These are phyloP conservation scores for Phaeotremella skinneri DNA, from an alignment of 768 basidiomycete genomes.

Conservation along the genomic window DNA sequence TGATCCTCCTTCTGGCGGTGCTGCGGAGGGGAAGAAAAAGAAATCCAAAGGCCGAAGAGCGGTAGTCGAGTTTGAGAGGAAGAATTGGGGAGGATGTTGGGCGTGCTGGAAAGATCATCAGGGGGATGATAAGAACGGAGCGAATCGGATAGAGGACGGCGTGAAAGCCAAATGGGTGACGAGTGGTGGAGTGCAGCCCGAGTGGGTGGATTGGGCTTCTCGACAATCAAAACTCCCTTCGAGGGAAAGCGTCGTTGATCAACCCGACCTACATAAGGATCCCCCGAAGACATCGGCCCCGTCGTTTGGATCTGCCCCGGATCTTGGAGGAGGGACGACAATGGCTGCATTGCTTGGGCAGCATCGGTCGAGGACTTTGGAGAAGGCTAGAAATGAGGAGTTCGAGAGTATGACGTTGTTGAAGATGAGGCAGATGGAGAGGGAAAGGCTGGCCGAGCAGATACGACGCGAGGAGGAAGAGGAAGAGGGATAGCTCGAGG, in stretches of 20 bases:
- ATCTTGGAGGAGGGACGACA: slow-evolving; percentile 20
- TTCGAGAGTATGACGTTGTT: slow-evolving; percentile 50
- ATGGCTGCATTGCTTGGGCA: slow-evolving; percentile 32
- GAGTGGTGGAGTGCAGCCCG: slow-evolving; percentile 25
- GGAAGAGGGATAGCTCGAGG: slow-evolving; percentile 7
- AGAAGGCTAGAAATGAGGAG: slow-evolving; percentile 20
- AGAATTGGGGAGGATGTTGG: slow-evolving; percentile 49
- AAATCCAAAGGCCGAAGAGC: slow-evolving; percentile 37
- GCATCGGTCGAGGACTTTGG: slow-evolving; percentile 17
- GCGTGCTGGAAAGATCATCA: slow-evolving; percentile 46
- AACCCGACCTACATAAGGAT: background rate
- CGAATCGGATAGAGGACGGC: slow-evolving; percentile 26
- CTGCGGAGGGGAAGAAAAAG: slow-evolving; percentile 19
- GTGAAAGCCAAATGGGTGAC: slow-evolving; percentile 40
- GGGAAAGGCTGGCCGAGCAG: slow-evolving; percentile 43
- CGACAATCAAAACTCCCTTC: slow-evolving; percentile 7
- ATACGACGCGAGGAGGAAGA: slow-evolving; percentile 43
- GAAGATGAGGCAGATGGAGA: slow-evolving; percentile 45
- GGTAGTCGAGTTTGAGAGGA: slow-evolving; percentile 42
- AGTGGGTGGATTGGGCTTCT: slow-evolving; percentile 44
- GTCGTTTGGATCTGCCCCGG: slow-evolving; percentile 31
- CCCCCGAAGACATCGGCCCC: slow-evolving; percentile 7
- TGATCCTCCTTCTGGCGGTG: slow-evolving; percentile 17
- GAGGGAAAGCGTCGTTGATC: background rate
- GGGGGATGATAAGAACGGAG: slow-evolving; percentile 4